phyloP scores from a whole-genome alignment of 2,329 filamentous ascomycete species.

The Phaeosphaeria sp. region DNA sequence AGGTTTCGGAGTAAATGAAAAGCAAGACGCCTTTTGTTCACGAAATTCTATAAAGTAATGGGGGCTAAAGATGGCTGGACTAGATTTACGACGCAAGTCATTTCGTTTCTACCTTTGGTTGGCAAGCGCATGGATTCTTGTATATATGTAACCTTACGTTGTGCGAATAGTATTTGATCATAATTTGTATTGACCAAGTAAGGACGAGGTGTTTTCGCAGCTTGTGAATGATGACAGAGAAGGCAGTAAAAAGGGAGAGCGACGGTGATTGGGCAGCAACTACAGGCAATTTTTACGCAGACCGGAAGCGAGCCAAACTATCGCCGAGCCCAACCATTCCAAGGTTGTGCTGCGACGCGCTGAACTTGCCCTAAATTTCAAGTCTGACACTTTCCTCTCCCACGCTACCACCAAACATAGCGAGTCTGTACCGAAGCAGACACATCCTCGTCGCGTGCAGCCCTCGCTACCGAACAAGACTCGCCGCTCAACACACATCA shows the following conservation, averaged over 20 bases:
- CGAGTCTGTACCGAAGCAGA: neutral
- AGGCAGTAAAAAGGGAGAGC: neutral
- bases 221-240: too few species aligned
- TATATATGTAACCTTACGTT: neutral
- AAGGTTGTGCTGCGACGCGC: constrained; percentile 29
- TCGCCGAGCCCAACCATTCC: constrained; percentile 36
- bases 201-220: neutral
- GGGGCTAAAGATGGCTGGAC: neutral
- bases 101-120: neutral
- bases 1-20: constrained; percentile 15
- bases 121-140: constrained; percentile 2
- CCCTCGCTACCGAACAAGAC: neutral
- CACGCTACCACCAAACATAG: neutral
- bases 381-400: constrained; percentile 13
- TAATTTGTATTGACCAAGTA: neutral
- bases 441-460: neutral
- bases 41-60: neutral
- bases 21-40: neutral
- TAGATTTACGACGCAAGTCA: constrained; percentile 3
- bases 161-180: neutral
- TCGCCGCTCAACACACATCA: constrained; percentile 15
- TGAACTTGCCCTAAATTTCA: constrained; percentile 23
- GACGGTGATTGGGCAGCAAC: constrained; percentile 38
- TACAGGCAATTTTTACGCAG: constrained; percentile 29
- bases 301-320: constrained; percentile 25